These are phyloP conservation scores for Aquilaria yunnanensis DNA, from an alignment of 345 rosid genomes.

Conservation along the genomic window DNA sequence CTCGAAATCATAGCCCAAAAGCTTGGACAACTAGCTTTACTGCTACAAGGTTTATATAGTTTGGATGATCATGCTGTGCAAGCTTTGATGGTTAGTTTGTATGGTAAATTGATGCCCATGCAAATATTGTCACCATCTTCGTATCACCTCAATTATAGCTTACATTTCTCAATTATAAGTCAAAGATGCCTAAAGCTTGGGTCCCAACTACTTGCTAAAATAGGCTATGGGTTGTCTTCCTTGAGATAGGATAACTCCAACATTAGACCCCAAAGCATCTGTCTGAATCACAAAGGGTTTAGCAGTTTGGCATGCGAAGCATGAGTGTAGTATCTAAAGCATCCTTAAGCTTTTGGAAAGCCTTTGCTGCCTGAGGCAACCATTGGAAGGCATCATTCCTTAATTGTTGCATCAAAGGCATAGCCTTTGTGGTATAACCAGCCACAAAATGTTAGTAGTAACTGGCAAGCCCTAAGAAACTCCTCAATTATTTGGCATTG, in stretches of 20 bases:
- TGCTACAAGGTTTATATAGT: no score
- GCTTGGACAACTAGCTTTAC: no score
- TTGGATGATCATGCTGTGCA: no score
- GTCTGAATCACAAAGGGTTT: background rate
- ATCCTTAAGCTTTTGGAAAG: background rate
- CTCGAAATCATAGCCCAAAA: no score
- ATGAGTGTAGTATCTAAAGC: background rate
- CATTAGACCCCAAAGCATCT: background rate
- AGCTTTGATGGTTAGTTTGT: no score
- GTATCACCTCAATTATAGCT: background rate
- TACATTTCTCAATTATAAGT: background rate
- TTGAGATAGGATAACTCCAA: background rate
- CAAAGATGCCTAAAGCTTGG: background rate
- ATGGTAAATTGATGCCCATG: no score
- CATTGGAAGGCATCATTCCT: slow-evolving; percentile 1
- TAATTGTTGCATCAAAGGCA: background rate
- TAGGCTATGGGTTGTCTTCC: background rate
- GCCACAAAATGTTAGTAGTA: slow-evolving; percentile 3
- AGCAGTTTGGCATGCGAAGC: background rate
- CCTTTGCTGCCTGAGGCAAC: background rate
- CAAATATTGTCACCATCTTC: background rate
- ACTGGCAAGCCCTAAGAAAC: background rate
- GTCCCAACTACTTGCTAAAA: background rate
- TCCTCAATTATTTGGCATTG: background rate
- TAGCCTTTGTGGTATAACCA: background rate